These are phyloP conservation scores for Wickerhamiella australiensis DNA, from an alignment of 805 yeast genomes.

Conservation along the genomic window DNA sequence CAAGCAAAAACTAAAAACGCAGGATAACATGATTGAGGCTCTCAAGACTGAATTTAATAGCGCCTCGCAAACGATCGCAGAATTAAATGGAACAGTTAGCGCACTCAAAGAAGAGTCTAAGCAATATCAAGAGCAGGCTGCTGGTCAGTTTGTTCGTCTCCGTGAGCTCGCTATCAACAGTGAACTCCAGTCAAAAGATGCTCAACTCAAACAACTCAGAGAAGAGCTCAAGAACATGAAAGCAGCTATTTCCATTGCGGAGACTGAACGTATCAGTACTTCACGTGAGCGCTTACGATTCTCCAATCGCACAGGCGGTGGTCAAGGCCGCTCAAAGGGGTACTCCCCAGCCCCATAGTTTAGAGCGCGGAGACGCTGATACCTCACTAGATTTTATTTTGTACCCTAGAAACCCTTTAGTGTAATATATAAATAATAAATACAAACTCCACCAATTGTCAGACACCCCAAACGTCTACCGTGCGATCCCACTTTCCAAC, in stretches of 20 bases:
- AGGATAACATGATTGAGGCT: slow-evolving; percentile 33
- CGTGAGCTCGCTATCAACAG: slow-evolving; percentile 23
- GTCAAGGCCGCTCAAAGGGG: not conserved
- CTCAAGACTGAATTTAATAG: slow-evolving; percentile 20
- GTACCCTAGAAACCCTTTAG: not conserved
- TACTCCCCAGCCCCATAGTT: not conserved
- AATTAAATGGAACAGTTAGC: slow-evolving; percentile 24
- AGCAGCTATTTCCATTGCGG: slow-evolving; percentile 25
- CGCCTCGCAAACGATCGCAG: slow-evolving; percentile 25
- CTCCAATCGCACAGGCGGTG: not conserved
- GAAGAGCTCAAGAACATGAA: slow-evolving; percentile 24
- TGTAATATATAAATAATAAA: not conserved
- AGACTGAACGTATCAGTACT: slow-evolving; percentile 15
- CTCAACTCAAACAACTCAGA: slow-evolving; percentile 22
- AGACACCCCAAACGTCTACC: slow-evolving; percentile 39
- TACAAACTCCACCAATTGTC: not conserved
- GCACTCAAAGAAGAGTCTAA: slow-evolving; percentile 22
- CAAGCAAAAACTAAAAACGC: slow-evolving; percentile 35
- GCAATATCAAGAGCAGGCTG: slow-evolving; percentile 19
- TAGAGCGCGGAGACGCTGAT: not conserved
- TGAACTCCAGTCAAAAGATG: slow-evolving; percentile 25
- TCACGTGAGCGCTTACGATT: not conserved
- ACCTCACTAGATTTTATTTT: not conserved
- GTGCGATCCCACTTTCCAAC: slow-evolving; percentile 81
- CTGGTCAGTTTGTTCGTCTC: slow-evolving; percentile 23